Conservation (phyloP, 2,329 filamentous ascomycete genomes). For the Colletotrichum sp. region DNA sequence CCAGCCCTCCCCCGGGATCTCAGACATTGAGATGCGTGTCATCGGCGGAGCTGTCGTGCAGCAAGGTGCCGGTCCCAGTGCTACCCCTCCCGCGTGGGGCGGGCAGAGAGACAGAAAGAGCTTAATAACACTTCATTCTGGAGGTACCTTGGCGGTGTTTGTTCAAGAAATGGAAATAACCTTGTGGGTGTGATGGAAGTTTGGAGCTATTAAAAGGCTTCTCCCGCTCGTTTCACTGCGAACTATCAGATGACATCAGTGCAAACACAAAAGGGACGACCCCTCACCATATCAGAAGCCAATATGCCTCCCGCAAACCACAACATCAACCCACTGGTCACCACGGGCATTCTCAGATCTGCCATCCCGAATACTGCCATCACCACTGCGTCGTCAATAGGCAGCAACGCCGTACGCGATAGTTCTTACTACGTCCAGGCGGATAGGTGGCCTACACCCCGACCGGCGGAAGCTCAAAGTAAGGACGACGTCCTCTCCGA, state of each 20-base stretch:
- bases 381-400: rapidly evolving
- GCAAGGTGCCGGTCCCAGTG: not conserved
- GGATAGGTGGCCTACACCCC: not conserved
- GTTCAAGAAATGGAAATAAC: not conserved
- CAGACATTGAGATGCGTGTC: not conserved
- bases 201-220: not conserved
- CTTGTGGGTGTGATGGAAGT: not conserved
- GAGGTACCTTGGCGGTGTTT: not conserved
- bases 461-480: rapidly evolving
- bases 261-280: not conserved
- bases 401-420: rapidly evolving
- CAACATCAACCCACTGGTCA: not conserved
- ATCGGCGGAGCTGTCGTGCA: not conserved
- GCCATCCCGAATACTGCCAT: rapidly evolving
- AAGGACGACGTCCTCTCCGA: rapidly evolving
- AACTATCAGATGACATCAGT: not conserved
- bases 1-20: not conserved
- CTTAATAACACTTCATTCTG: not conserved
- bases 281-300: not conserved
- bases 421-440: not conserved
- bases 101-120: not conserved
- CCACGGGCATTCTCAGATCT: too few relatives aligned
- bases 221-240: not conserved
- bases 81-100: not conserved
- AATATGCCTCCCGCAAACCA: not conserved